Base-by-base conservation (phyloP, 169 alveolate genomes). In the Plasmodium coatneyi region DNA sequence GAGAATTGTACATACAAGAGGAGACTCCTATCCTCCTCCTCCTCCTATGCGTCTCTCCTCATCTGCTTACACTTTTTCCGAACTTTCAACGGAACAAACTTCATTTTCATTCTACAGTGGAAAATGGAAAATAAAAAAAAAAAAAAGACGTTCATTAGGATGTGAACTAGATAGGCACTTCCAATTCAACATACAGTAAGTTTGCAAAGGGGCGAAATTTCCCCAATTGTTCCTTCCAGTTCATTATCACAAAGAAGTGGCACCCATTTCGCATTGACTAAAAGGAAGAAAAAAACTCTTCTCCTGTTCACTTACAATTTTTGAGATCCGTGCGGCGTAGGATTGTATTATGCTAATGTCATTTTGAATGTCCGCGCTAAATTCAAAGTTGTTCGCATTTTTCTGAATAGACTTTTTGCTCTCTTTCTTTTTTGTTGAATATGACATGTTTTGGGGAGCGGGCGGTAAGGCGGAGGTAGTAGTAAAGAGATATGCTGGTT, bases 51-150 rank as follows among this genome's bases (percentile, higher is more conserved):
- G n/a, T 66, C 25, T 34, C 80, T 32, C 71, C 54, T 16, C 71
- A 25, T 39, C 71, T 79, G 14, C 93, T 78, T 87, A 87, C 93
- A 87, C 93, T 60, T 79, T 78, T n/a, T 87, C 89, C 19, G 93
- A 87, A 52, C 89, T 87, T 52, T 87, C 93, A 79, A 87, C 82
- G 46, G 93, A 87, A 43, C 89, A 87, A 4, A 39, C 72, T 87
- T 87, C 93, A 79, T 87, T 39, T 22, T 78, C 72, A 79, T 79
- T 87, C 93, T 87, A 34, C 19, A 66, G 41, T 39, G 72, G 49
- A 4, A 14, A 5, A 22, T n/a, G 71, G 28, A 79, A 76, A 76
- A 78, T 78, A 78, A 71, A 28, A 52, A 86, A 56, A 78, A 87
- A 78, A 74, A 74, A 74, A 74, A 74, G 43, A 32, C 12, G 52